Percentiles rank a stretch among this genome's conserved stretches.
Conservation (phyloP, 495 filamentous ascomycete species). For the Talaromyces ruber region DNA sequence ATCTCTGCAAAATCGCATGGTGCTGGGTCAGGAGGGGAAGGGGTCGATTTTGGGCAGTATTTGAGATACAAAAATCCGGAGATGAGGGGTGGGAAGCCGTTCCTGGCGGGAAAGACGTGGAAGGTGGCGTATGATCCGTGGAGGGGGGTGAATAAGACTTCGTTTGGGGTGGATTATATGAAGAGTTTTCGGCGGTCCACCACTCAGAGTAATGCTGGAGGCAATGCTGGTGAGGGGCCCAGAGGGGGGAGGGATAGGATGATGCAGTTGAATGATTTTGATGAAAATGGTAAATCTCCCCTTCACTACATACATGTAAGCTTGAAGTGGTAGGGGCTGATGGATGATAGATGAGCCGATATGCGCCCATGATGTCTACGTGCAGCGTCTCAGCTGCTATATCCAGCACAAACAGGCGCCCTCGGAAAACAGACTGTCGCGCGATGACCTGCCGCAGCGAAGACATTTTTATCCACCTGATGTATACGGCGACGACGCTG, state of each 20-base stretch:
- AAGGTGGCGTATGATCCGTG: conserved; percentile 42
- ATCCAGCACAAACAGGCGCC: conserved; percentile 25
- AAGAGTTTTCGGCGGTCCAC: conserved; percentile 21
- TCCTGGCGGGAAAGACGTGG: conserved; percentile 41
- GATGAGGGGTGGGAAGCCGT: conserved; percentile 37
- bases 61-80: conserved; percentile 35
- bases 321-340: neutral
- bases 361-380: conserved; percentile 34
- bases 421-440: conserved; percentile 10
- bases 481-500: conserved; percentile 11
- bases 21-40: conserved; percentile 21
- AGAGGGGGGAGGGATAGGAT: conserved; percentile 23
- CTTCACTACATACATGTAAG: neutral
- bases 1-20: conserved; percentile 14
- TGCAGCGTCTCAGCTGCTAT: conserved; percentile 33
- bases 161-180: conserved; percentile 47
- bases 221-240: neutral
- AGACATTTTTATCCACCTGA: conserved; percentile 4
- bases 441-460: neutral
- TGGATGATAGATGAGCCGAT: conserved; percentile 14
- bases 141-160: conserved; percentile 38
- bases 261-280: conserved; percentile 41
- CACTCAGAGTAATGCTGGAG: neutral
- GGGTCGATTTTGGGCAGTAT: conserved; percentile 42
- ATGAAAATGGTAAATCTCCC: conserved; percentile 26